Conservation (phyloP, 805 yeast genomes). For the Candida bentonensis region DNA sequence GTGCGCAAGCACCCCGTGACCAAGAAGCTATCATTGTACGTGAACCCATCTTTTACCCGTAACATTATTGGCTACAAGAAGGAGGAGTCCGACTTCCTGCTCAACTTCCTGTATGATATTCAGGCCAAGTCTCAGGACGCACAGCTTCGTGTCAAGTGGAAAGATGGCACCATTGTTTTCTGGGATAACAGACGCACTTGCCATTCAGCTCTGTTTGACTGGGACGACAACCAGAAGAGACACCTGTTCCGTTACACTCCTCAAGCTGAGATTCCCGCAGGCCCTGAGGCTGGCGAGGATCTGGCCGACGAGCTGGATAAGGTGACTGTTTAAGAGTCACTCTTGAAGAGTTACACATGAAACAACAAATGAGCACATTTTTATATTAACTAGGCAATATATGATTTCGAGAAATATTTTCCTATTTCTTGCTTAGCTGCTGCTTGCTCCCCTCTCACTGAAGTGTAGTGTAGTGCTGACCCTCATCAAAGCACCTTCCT, state of each 20-base stretch:
- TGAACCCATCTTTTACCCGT: constrained; percentile 35
- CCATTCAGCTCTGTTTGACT: constrained; percentile 42
- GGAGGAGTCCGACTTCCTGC: constrained; percentile 35
- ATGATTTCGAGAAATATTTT: no score
- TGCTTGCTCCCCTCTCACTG: no score
- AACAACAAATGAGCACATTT: no score
- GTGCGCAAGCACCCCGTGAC: constrained; percentile 55
- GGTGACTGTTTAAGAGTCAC: no score
- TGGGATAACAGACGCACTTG: constrained; percentile 48
- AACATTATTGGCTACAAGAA: constrained; percentile 40
- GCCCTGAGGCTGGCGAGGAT: not conserved
- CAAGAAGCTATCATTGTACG: constrained; percentile 44
- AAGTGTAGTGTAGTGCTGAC: no score
- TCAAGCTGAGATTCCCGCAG: constrained; percentile 52
- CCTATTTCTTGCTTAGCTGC: no score
- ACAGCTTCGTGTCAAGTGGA: constrained; percentile 42
- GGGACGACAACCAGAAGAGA: constrained; percentile 51
- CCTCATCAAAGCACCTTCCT: no score
- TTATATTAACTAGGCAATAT: no score
- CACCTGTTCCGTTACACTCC: constrained; percentile 69
- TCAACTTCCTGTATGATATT: constrained; percentile 32
- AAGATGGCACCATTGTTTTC: constrained; percentile 36
- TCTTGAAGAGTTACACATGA: no score
- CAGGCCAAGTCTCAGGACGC: constrained; percentile 39
- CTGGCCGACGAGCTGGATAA: no score